A percentile compares a stretch with the other conserved stretches of the same genome.
phyloP scores from a whole-genome alignment of 306 rosid species.

The Mucuna pruriens region DNA sequence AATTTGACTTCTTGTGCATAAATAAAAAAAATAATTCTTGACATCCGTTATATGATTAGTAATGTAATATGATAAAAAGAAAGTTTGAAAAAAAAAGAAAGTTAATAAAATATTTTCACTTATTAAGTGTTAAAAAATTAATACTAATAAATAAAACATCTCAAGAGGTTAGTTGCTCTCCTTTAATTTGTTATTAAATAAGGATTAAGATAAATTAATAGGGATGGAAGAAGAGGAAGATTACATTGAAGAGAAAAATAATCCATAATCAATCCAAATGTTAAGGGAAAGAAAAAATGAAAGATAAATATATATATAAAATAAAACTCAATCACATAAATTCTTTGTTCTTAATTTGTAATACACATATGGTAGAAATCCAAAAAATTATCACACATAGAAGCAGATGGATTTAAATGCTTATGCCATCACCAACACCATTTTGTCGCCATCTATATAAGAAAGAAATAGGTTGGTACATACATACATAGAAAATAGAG shows the following conservation, averaged over 20 bases:
- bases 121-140: too few species aligned
- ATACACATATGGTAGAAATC: background rate
- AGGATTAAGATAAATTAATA: background rate
- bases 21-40: too few species aligned
- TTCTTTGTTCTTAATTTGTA: conserved; percentile 11
- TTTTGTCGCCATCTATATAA: conserved; percentile 45
- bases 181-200: background rate
- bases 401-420: conserved; percentile 26
- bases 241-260: background rate
- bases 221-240: conserved; percentile 6
- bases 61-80: too few species aligned
- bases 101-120: too few species aligned
- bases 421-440: conserved; percentile 43
- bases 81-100: too few species aligned
- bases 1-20: background rate
- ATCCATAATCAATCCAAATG: background rate
- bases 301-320: background rate
- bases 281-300: conserved; percentile 18
- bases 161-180: background rate
- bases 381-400: background rate
- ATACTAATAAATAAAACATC: too few species aligned
- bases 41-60: too few species aligned
- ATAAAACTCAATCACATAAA: conserved; percentile 17
- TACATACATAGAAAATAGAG: conserved; percentile 57
- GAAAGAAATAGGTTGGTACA: conserved; percentile 62